A percentile compares a stretch with the other conserved stretches of the same genome.
These are phyloP conservation scores for Solanum appendiculatum DNA, from an alignment of 257 asterid species.

Conservation along the genomic window DNA sequence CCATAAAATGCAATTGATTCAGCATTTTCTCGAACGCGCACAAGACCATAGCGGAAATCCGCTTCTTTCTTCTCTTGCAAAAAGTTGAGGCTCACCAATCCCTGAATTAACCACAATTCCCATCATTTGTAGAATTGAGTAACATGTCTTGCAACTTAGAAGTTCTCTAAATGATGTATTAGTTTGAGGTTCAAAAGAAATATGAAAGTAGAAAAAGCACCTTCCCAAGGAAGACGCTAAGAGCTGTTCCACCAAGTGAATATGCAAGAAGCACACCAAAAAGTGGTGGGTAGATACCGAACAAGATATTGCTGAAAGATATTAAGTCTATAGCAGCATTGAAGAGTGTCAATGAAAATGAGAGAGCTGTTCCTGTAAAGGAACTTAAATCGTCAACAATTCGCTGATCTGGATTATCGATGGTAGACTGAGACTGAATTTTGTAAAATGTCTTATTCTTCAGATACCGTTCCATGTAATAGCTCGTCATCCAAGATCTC, in stretches of 20 bases:
- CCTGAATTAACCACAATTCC: conserved; percentile 30
- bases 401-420: conserved; percentile 94
- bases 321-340: conserved; percentile 82
- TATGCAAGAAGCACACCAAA: conserved; percentile 69
- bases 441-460: conserved; percentile 67
- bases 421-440: conserved; percentile 77
- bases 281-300: conserved; percentile 88
- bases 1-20: conserved; percentile 95
- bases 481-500: conserved; percentile 93
- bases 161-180: neutral
- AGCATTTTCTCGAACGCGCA: conserved; percentile 90
- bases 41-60: conserved; percentile 81
- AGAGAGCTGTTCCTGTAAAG: conserved; percentile 84
- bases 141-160: neutral
- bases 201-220: conserved; percentile 24
- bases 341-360: conserved; percentile 74
- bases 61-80: conserved; percentile 95
- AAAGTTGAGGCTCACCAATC: conserved; percentile 70
- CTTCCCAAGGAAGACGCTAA: conserved; percentile 83
- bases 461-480: conserved; percentile 84
- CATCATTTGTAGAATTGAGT: neutral
- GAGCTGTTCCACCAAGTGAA: conserved; percentile 85
- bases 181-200: neutral
- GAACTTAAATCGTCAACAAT: conserved; percentile 91
- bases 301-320: conserved; percentile 85